Base-by-base conservation (phyloP, 2,329 filamentous ascomycete species). In the Colletotrichum salicis region DNA sequence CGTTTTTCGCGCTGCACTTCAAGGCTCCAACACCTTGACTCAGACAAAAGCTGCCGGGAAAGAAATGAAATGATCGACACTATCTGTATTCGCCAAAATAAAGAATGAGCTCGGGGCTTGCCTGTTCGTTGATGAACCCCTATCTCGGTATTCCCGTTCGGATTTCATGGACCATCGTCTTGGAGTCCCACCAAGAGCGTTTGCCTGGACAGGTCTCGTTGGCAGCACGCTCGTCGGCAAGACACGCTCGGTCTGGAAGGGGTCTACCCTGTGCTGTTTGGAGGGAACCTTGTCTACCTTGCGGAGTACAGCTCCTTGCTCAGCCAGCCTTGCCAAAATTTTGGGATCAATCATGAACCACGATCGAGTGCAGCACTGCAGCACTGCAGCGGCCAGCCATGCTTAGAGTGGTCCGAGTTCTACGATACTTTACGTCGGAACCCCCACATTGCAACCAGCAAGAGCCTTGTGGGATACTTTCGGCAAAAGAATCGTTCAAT, bases 401-500 rank as follows among this genome's bases (percentile, higher is more conserved):
- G 41, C 41, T 45, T 22, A 61, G 41, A 29, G 33, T 70, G 67
- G 33, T 11, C 61, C 51, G 33, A 31, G 51, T 54, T 60, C 35
- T 29, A 19, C 15, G 24, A 58, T 41, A 29, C 31, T 55, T 56
- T 45, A 6, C 51, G 11, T 31, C 33, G 52, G 64, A 58, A 67
- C 57, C 67, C 65, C 69, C 69, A 69, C 69, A 64, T 51, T 33
- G n/a, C 45, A 29, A 52, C 69, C 19, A 51, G 65, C 69, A 69
- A 69, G 19, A 59, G 35, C 69, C 64, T 48, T 64, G 65, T 5
- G 15, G 35, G 24, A 48, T 59, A 24, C 27, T 58, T 33, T 41
- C 62, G 55, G 51, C 57, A 41, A 54, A 61, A 57, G 51, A 41
- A 58, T 60, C 61, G 24, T 62, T 62, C 35, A 52, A 45, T 31